Conservation (phyloP, 129 eudicot genomes). For the Smallanthus sonchifolius region DNA sequence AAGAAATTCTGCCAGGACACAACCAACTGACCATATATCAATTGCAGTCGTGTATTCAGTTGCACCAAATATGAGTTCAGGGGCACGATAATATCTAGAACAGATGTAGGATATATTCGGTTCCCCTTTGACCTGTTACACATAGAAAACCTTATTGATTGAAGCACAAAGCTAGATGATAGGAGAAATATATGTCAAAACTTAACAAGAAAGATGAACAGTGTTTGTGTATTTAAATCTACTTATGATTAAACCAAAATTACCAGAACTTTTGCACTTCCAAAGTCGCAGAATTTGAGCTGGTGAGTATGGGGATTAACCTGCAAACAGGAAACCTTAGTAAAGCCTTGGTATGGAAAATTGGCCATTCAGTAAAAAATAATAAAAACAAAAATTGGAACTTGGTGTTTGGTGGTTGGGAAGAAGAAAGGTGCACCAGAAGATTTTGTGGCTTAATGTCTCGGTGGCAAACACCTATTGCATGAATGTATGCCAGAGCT, state of each 20-base stretch:
- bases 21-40: constrained; percentile 76
- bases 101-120: constrained; percentile 68
- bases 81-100: constrained; percentile 70
- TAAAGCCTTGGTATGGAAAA: not conserved
- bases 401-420: not conserved
- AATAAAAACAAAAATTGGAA: not conserved
- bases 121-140: constrained; percentile 64
- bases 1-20: constrained; percentile 70
- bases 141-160: constrained; percentile 5
- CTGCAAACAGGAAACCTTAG: constrained; percentile 31
- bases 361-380: not conserved
- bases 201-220: not conserved
- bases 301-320: constrained; percentile 77
- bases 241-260: not conserved
- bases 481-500: constrained; percentile 72
- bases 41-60: constrained; percentile 71
- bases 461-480: constrained; percentile 74
- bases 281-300: constrained; percentile 73
- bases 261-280: constrained; percentile 82
- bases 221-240: not conserved
- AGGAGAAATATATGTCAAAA: not conserved
- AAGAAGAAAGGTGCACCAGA: constrained; percentile 41
- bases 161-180: not conserved
- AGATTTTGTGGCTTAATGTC: constrained; percentile 76
- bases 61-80: constrained; percentile 74